phyloP scores from a whole-genome alignment of 257 asterid species.

The Primulina eburnea region DNA sequence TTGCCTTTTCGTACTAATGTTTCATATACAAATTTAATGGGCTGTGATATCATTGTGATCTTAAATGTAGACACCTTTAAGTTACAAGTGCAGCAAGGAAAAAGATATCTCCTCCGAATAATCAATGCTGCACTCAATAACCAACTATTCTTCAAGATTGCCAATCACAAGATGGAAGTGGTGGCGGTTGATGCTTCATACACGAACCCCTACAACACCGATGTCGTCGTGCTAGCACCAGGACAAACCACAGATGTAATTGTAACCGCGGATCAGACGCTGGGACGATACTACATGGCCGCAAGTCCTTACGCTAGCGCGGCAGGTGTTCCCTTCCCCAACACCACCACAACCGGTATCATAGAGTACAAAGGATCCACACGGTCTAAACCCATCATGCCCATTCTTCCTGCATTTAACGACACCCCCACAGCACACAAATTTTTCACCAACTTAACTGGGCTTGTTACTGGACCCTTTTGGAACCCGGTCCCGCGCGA shows the following conservation, averaged over 20 bases:
- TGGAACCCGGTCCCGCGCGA: conserved; percentile 46
- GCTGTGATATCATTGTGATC: background rate
- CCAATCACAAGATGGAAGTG: conserved; percentile 56
- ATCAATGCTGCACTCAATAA: conserved; percentile 46
- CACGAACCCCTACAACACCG: conserved; percentile 61
- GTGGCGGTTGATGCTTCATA: conserved; percentile 68
- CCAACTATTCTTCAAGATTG: conserved; percentile 54
- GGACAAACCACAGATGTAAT: conserved; percentile 75
- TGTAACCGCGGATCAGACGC: conserved; percentile 45
- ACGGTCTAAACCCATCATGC: conserved; percentile 47
- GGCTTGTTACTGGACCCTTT: conserved; percentile 47
- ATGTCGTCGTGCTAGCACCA: conserved; percentile 60
- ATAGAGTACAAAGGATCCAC: conserved; percentile 36
- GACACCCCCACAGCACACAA: conserved; percentile 71
- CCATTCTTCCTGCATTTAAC: conserved; percentile 58
- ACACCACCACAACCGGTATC: conserved; percentile 63
- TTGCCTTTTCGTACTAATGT: too few species aligned
- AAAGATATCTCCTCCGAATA: conserved; percentile 64
- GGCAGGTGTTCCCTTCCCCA: conserved; percentile 27
- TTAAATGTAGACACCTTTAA: conserved; percentile 39
- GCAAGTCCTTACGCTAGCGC: conserved; percentile 54
- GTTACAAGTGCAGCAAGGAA: conserved; percentile 46
- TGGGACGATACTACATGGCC: conserved; percentile 68
- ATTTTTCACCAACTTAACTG: conserved; percentile 53
- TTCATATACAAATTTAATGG: background rate